phyloP scores from a whole-genome alignment of 2,329 filamentous ascomycete species.

The Rasamsonia emersonii region DNA sequence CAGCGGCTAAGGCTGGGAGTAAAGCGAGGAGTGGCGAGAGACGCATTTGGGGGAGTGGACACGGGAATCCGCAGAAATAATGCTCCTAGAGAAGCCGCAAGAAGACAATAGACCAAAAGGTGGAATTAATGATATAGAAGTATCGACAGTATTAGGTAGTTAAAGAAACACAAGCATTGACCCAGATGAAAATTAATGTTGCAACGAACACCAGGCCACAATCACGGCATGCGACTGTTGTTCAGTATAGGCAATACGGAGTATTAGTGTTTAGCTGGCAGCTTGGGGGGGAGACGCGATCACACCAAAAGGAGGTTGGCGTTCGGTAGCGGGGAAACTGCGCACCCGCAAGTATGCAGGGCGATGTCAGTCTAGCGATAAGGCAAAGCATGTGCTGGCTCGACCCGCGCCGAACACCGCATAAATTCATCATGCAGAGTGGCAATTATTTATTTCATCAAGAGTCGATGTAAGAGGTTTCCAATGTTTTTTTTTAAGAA shows the following conservation, averaged over 20 bases:
- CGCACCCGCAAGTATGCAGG: not conserved
- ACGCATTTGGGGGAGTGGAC: conserved; percentile 37
- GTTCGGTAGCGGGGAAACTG: conserved; percentile 1
- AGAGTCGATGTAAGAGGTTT: too few relatives aligned
- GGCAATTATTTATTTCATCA: too few relatives aligned
- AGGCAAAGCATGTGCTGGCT: too few relatives aligned
- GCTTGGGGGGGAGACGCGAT: conserved; percentile 1
- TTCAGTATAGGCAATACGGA: too few relatives aligned
- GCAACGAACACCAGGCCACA: too few relatives aligned
- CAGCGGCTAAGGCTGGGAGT: conserved; percentile 42
- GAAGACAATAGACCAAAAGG: too few relatives aligned
- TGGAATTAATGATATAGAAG: not conserved
- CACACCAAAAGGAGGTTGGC: conserved; percentile 1
- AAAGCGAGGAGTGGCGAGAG: conserved; percentile 43
- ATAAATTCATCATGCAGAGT: too few relatives aligned
- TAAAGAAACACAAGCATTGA: conserved; percentile 4
- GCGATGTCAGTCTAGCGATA: conserved; percentile 4
- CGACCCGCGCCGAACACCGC: too few relatives aligned
- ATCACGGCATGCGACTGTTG: too few relatives aligned
- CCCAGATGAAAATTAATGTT: not conserved
- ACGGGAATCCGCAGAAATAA: not conserved
- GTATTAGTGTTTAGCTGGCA: conserved; percentile 2
- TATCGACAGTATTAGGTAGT: conserved; percentile 1
- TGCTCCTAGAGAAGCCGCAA: too few relatives aligned
- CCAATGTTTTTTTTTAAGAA: too few relatives aligned